Evolutionary conservation across 371 early-diverging fungal genomes (phyloP).

Genomic region (Polyrhizophydium stewartii): DNA sequence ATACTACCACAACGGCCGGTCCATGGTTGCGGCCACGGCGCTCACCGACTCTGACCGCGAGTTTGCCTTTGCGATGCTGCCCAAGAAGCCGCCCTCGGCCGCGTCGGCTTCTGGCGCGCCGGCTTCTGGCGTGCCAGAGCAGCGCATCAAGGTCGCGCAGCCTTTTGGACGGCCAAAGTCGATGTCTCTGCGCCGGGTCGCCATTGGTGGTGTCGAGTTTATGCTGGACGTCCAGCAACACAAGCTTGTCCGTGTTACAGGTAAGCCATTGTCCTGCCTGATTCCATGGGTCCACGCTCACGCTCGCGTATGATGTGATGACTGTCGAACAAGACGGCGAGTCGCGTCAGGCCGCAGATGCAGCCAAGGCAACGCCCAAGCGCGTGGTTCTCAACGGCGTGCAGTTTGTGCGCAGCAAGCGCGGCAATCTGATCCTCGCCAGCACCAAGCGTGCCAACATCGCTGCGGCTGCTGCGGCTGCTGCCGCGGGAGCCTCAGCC

Average conservation of each 20-base stretch:
- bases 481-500: too few species aligned
- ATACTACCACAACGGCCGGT: background rate
- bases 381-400: conserved; percentile 15
- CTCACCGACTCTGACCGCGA: background rate
- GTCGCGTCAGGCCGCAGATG: background rate
- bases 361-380: conserved; percentile 12
- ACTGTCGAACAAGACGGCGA: background rate
- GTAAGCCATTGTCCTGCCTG: background rate
- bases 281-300: background rate
- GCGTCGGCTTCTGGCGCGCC: background rate
- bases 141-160: background rate
- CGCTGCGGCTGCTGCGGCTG: too few species aligned
- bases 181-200: background rate
- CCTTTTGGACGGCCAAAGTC: background rate
- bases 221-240: background rate
- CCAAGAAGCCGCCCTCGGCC: background rate
- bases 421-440: conserved; percentile 18
- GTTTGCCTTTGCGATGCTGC: background rate
- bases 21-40: background rate
- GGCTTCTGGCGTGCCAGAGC: background rate
- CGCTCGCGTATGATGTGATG: background rate
- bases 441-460: too few species aligned
- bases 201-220: conserved; percentile 5
- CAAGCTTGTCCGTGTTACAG: background rate
- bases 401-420: conserved; percentile 15